Percentiles rank a stretch among this genome's conserved stretches.
These are phyloP conservation scores for Cenchrus purpureus DNA, from an alignment of 176 grass and related monocot genomes.

Conservation along the genomic window DNA sequence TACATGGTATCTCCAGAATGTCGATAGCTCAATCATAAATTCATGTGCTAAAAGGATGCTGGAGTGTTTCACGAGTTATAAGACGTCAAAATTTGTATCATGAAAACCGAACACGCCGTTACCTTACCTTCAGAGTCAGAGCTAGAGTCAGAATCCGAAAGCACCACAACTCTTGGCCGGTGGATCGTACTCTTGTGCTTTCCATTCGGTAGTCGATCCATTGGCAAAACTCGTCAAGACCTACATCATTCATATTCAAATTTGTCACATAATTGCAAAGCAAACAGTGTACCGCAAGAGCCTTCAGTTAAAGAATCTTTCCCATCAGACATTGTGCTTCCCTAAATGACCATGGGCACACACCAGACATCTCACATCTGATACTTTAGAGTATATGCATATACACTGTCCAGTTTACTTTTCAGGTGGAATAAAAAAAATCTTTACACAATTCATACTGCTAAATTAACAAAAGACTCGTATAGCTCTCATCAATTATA, in stretches of 20 bases:
- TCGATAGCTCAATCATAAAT: conserved; percentile 19
- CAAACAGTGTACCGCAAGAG: neutral
- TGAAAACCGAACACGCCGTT: conserved; percentile 16
- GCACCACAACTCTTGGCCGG: conserved; percentile 24
- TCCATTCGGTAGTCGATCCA: conserved; percentile 34
- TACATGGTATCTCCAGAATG: conserved; percentile 20
- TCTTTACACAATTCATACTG: neutral
- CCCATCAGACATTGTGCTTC: neutral
- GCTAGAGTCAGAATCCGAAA: conserved; percentile 56
- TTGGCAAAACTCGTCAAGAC: conserved; percentile 6
- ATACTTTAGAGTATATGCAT: neutral
- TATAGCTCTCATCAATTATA: neutral
- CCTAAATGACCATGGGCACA: conserved; percentile 4
- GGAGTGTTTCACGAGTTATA: neutral
- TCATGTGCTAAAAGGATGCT: conserved; percentile 9
- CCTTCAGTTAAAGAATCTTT: conserved; percentile 7
- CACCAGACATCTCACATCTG: neutral
- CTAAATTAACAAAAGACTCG: neutral
- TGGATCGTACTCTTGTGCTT: conserved; percentile 1
- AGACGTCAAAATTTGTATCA: neutral
- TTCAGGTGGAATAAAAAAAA: neutral
- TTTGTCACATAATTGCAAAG: conserved; percentile 22
- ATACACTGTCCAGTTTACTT: neutral
- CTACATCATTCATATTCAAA: conserved; percentile 19
- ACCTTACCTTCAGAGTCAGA: conserved; percentile 89